These are phyloP conservation scores for Catunica adiposa DNA, from an alignment of 2,329 filamentous ascomycete species.

Conservation along the genomic window DNA sequence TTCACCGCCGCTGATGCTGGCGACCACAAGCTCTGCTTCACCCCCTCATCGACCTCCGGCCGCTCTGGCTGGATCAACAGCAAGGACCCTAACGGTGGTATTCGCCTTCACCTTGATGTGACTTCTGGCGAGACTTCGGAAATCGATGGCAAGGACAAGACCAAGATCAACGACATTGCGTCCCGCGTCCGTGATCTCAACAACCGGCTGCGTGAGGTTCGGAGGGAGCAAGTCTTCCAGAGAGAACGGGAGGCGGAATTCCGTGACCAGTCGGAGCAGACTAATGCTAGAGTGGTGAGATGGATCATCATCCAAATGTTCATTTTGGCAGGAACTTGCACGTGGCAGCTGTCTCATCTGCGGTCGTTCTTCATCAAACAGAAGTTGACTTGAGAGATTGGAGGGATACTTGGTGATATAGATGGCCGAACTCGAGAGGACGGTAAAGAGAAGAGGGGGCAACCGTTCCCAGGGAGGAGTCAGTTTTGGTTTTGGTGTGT, in stretches of 20 bases:
- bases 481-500: too few species aligned
- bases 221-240: slow-evolving; percentile 92
- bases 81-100: slow-evolving; percentile 50
- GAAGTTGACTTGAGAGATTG: slow-evolving; percentile 65
- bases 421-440: background rate
- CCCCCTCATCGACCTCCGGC: slow-evolving; percentile 57
- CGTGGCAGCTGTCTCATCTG: slow-evolving; percentile 92
- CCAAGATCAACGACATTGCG: slow-evolving; percentile 78
- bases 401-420: background rate
- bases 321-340: slow-evolving; percentile 73
- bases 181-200: slow-evolving; percentile 82
- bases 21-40: slow-evolving; percentile 92
- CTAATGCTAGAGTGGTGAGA: slow-evolving; percentile 77
- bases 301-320: slow-evolving; percentile 87
- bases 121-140: slow-evolving; percentile 87
- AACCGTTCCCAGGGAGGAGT: background rate
- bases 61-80: slow-evolving; percentile 55
- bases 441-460: background rate
- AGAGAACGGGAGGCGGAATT: slow-evolving; percentile 95
- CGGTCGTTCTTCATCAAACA: slow-evolving; percentile 99
- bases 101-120: slow-evolving; percentile 75
- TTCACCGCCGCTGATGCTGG: slow-evolving; percentile 91
- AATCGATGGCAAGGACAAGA: slow-evolving; percentile 87
- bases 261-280: slow-evolving; percentile 88
- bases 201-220: slow-evolving; percentile 68